Evolutionary conservation across 108 stramenopile species (phyloP).

Genomic region (Pseudonitzschia delicatissima): DNA sequence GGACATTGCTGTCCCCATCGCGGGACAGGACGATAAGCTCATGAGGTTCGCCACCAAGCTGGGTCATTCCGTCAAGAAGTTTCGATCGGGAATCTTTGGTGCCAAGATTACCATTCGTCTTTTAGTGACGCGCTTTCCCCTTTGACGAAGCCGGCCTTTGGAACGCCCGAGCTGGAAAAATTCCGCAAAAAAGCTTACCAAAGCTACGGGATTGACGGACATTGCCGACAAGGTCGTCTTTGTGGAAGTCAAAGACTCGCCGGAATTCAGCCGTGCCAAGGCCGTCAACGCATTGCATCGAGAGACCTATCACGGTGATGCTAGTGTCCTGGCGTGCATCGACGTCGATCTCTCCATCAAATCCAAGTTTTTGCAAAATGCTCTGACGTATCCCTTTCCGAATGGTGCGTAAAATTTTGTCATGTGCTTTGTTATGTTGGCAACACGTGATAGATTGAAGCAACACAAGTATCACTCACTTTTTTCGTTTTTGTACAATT

Average conservation of each 20-base stretch:
- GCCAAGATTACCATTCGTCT: slow-evolving; percentile 22
- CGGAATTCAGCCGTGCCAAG: slow-evolving; percentile 28
- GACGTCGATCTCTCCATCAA: slow-evolving; percentile 22
- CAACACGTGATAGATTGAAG: neutral
- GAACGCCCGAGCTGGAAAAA: neutral
- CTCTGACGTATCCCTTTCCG: slow-evolving; percentile 17
- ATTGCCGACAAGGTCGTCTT: slow-evolving; percentile 13
- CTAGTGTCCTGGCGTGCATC: slow-evolving; percentile 14
- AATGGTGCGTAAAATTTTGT: neutral
- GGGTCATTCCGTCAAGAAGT: slow-evolving; percentile 15
- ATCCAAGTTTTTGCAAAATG: slow-evolving; percentile 23
- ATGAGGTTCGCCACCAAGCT: slow-evolving; percentile 14
- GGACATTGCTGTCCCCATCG: slow-evolving; percentile 25
- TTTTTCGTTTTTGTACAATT: neutral
- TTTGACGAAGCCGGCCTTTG: neutral
- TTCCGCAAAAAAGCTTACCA: slow-evolving; percentile 4
- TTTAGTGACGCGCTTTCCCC: slow-evolving; percentile 19
- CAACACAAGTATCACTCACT: neutral
- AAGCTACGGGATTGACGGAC: slow-evolving; percentile 8
- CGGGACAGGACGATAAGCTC: slow-evolving; percentile 24
- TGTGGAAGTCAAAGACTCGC: slow-evolving; percentile 8
- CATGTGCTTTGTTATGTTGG: neutral
- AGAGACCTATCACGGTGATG: slow-evolving; percentile 17
- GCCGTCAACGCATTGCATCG: slow-evolving; percentile 27
- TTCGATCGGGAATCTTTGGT: slow-evolving; percentile 16